These are phyloP conservation scores for Herpetospermum pedunculosum DNA, from an alignment of 306 rosid genomes.

Conservation along the genomic window DNA sequence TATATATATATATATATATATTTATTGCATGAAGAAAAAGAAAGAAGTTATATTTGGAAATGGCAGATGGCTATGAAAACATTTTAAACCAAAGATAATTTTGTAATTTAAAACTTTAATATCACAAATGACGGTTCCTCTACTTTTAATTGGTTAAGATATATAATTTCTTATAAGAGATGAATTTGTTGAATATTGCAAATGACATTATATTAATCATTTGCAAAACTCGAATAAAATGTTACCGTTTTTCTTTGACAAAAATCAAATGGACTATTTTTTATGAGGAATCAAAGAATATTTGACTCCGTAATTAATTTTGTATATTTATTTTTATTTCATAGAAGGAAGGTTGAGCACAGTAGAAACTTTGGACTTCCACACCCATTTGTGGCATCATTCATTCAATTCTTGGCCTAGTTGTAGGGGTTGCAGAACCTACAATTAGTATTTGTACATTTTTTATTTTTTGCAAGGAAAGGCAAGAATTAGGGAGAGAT, in stretches of 20 bases:
- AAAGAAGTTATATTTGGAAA: neutral
- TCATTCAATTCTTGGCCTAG: slow-evolving; percentile 59
- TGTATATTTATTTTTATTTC: neutral
- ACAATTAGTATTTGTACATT: slow-evolving; percentile 58
- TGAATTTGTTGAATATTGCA: no score
- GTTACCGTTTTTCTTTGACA: neutral
- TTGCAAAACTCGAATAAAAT: neutral
- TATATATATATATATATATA: neutral
- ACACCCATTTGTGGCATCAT: slow-evolving; percentile 74
- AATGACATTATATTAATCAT: neutral
- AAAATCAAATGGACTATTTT: neutral
- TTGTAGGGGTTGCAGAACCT: slow-evolving; percentile 78
- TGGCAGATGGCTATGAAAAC: neutral
- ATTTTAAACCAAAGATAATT: neutral
- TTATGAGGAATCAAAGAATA: neutral
- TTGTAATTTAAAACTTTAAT: neutral
- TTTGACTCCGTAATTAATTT: neutral
- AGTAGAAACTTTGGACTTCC: slow-evolving; percentile 63
- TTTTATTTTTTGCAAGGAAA: slow-evolving; percentile 52
- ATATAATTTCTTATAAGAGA: no score
- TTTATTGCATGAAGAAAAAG: neutral
- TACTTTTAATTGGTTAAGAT: no score
- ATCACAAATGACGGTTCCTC: no score
- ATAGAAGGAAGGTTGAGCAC: slow-evolving; percentile 69
- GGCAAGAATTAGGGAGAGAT: slow-evolving; percentile 35